phyloP scores from a whole-genome alignment of 2,329 filamentous ascomycete species.

The Epichloe bromicola region DNA sequence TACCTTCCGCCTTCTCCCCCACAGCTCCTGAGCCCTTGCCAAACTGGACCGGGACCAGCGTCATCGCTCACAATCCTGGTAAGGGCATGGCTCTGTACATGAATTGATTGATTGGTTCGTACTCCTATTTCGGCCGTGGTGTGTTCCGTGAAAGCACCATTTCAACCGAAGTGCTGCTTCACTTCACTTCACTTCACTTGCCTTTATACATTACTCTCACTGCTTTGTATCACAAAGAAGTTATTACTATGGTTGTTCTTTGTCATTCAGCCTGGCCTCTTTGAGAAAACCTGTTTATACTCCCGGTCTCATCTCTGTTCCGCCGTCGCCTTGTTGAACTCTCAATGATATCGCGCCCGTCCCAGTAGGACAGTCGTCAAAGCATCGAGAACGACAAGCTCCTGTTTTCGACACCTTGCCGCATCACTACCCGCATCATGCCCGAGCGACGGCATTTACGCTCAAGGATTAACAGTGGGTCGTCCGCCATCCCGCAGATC shows the following conservation, averaged over 20 bases:
- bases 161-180: no score
- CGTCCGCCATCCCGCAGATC: conserved; percentile 10
- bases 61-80: not conserved
- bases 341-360: not conserved
- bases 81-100: not conserved
- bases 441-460: not conserved
- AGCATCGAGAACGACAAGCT: not conserved
- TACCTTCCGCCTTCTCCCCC: no score
- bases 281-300: not conserved
- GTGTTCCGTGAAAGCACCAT: not conserved
- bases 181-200: not conserved
- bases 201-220: not conserved
- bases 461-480: conserved; percentile 2
- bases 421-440: conserved; percentile 1
- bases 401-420: not conserved
- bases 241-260: no score
- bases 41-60: not conserved
- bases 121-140: not conserved
- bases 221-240: not conserved
- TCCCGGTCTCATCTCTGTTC: not conserved
- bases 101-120: conserved; percentile 1
- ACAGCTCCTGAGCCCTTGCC: not conserved
- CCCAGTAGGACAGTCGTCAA: not conserved
- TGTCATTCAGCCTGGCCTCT: not conserved
- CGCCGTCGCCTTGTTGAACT: not conserved